Evolutionary conservation across 2,329 filamentous ascomycete genomes (phyloP).

Genomic region (Ceratocystis cacaofunesta): DNA sequence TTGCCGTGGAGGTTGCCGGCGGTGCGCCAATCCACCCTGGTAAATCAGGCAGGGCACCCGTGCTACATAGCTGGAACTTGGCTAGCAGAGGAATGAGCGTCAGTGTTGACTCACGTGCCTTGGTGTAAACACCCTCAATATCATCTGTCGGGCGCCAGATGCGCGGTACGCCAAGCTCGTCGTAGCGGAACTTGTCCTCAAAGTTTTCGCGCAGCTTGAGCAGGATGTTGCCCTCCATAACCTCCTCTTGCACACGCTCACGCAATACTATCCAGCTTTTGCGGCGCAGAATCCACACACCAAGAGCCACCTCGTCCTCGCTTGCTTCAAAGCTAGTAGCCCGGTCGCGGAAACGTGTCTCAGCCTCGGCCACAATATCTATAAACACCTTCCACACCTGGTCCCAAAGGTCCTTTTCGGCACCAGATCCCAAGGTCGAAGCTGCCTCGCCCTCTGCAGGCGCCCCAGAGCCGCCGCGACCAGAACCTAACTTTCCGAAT

Average conservation of each 20-base stretch:
- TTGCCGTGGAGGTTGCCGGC: conserved; percentile 56
- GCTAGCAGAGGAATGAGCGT: conserved; percentile 80
- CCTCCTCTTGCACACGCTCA: conserved; percentile 87
- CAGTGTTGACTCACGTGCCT: conserved; percentile 80
- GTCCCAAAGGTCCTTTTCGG: conserved; percentile 88
- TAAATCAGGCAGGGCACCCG: conserved; percentile 64
- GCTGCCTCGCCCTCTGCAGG: conserved; percentile 56
- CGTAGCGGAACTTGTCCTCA: conserved; percentile 97
- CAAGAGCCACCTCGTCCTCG: conserved; percentile 78
- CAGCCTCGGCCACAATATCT: conserved; percentile 69
- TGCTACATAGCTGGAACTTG: conserved; percentile 63
- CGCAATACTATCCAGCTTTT: conserved; percentile 90
- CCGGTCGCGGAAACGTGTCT: conserved; percentile 69
- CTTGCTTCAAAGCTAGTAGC: conserved; percentile 90
- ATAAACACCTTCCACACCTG: conserved; percentile 82
- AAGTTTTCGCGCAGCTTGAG: conserved; percentile 96
- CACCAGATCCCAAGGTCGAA: conserved; percentile 17
- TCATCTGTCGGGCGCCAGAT: conserved; percentile 97
- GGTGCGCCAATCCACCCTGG: conserved; percentile 68
- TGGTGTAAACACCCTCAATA: conserved; percentile 89
- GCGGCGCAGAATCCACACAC: conserved; percentile 77
- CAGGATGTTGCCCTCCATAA: conserved; percentile 92
- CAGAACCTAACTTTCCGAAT: conserved; percentile 90
- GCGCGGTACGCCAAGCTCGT: conserved; percentile 81
- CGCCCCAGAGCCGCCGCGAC: conserved; percentile 65